These are phyloP conservation scores for Anthoceros angustus DNA, from an alignment of 225 moss, liverwort and hornwort species.

Conservation along the genomic window DNA sequence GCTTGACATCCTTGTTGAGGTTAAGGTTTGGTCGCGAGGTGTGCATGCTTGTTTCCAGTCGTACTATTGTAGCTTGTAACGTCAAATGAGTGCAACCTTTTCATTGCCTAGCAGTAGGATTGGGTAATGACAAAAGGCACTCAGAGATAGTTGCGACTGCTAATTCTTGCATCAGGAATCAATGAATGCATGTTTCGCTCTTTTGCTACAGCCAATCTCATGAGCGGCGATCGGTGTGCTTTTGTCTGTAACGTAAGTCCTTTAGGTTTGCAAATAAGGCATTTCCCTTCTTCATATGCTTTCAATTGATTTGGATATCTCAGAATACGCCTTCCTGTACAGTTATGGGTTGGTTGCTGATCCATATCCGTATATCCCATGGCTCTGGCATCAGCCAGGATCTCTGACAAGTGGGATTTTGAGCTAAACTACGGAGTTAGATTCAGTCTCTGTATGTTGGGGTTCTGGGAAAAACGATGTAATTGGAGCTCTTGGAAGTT, in stretches of 20 bases:
- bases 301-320: background rate
- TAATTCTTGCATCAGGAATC: background rate
- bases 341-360: background rate
- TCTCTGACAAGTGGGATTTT: background rate
- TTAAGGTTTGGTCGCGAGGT: background rate
- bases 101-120: background rate
- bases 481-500: no score
- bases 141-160: background rate
- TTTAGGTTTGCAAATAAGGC: background rate
- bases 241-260: background rate
- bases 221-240: background rate
- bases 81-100: background rate
- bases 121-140: conserved; percentile 1
- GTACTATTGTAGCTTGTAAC: background rate
- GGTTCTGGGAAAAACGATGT: no score
- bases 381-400: background rate
- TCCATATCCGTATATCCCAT: background rate
- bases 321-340: background rate
- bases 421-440: background rate
- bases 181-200: background rate
- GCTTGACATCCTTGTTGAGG: background rate
- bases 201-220: background rate
- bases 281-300: background rate
- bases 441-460: background rate
- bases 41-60: background rate